phyloP scores from a whole-genome alignment of 768 basidiomycete genomes.

The Lepiota brunneoincarnata region DNA sequence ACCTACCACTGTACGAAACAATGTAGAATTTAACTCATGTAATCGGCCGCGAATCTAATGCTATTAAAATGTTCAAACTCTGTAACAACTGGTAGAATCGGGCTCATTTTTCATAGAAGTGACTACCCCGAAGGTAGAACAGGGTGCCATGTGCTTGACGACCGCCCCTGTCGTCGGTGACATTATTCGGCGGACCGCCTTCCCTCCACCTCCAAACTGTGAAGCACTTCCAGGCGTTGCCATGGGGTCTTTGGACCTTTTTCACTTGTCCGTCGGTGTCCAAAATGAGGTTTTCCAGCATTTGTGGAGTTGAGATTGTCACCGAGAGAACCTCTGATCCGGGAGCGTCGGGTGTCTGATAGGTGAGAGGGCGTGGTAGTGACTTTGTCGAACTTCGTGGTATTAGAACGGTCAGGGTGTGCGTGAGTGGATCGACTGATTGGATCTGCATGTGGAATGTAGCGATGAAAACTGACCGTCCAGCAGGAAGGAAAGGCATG shows the following conservation, averaged over 20 bases:
- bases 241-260: slow-evolving; percentile 38
- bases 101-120: slow-evolving; percentile 29
- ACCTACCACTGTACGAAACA: too few relatives aligned
- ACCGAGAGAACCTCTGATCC: slow-evolving; percentile 24
- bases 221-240: slow-evolving; percentile 57
- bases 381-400: slow-evolving; percentile 32
- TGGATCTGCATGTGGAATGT: slow-evolving; percentile 35
- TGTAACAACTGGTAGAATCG: background rate
- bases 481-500: background rate
- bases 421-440: slow-evolving; percentile 38
- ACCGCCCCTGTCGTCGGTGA: slow-evolving; percentile 33
- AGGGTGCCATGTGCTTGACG: slow-evolving; percentile 46
- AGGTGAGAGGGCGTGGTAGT: slow-evolving; percentile 28
- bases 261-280: slow-evolving; percentile 51
- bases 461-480: background rate
- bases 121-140: slow-evolving; percentile 45
- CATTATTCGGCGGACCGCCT: slow-evolving; percentile 18
- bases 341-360: background rate
- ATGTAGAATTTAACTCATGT: too few relatives aligned
- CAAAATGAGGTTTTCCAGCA: slow-evolving; percentile 50
- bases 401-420: slow-evolving; percentile 41
- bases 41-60: too few relatives aligned
- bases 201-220: slow-evolving; percentile 52
- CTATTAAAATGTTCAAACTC: too few relatives aligned
- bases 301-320: slow-evolving; percentile 40